phyloP scores from a whole-genome alignment of 2,329 filamentous ascomycete species.

The Neonectria hederae region DNA sequence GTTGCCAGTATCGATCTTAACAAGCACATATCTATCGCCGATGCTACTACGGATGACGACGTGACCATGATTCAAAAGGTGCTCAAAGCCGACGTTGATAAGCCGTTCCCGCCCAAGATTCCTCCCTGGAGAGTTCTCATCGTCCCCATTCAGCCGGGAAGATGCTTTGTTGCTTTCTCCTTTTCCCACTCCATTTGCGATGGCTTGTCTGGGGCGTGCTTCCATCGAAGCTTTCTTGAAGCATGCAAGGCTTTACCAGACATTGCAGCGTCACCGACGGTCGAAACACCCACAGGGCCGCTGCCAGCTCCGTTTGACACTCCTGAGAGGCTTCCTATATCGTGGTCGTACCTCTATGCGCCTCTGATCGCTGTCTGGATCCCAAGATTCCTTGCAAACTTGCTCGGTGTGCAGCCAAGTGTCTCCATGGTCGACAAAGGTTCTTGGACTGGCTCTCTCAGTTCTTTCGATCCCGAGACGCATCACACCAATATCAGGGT shows the following conservation, averaged over 20 bases:
- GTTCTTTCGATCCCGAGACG: slow-evolving; percentile 25
- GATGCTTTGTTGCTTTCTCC: slow-evolving; percentile 35
- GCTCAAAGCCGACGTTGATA: slow-evolving; percentile 27
- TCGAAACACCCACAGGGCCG: slow-evolving; percentile 14
- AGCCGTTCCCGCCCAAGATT: slow-evolving; percentile 26
- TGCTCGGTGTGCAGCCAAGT: slow-evolving; percentile 27
- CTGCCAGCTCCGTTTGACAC: slow-evolving; percentile 37
- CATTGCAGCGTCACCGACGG: not conserved
- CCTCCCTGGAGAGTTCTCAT: slow-evolving; percentile 39
- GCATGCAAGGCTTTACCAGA: slow-evolving; percentile 4
- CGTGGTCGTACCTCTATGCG: slow-evolving; percentile 36
- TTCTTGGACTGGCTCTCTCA: slow-evolving; percentile 32
- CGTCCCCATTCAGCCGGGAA: slow-evolving; percentile 14
- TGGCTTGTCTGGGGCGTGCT: slow-evolving; percentile 32
- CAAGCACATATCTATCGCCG: slow-evolving; percentile 31
- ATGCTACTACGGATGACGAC: not conserved
- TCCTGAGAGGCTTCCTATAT: slow-evolving; percentile 34
- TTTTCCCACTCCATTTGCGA: slow-evolving; percentile 40
- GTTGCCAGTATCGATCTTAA: slow-evolving; percentile 28
- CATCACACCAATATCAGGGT: slow-evolving; percentile 30
- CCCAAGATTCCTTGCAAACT: slow-evolving; percentile 28
- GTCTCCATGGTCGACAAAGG: slow-evolving; percentile 26
- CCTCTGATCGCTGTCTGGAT: slow-evolving; percentile 30
- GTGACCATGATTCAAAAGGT: slow-evolving; percentile 19
- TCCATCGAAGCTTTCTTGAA: slow-evolving; percentile 36